These are phyloP conservation scores for Ilyonectria sp. DNA, from an alignment of 2,329 filamentous ascomycete genomes.

Conservation along the genomic window DNA sequence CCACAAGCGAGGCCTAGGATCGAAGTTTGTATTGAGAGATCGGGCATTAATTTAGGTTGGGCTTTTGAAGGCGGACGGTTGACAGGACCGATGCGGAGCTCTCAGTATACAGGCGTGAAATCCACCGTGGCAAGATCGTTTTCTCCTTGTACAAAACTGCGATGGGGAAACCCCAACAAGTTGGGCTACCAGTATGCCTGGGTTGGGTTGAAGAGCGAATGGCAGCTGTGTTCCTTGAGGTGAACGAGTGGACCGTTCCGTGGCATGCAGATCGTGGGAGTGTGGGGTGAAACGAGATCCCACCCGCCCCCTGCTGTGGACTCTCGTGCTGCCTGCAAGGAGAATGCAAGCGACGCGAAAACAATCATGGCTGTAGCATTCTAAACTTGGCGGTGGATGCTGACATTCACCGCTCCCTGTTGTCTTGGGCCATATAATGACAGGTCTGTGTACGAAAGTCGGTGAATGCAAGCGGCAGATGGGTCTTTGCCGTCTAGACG, in stretches of 20 bases:
- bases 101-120: not conserved
- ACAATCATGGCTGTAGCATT: slow-evolving; percentile 1
- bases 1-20: not conserved
- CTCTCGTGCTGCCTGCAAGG: slow-evolving; percentile 40
- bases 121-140: not conserved
- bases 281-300: slow-evolving; percentile 44
- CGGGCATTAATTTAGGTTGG: not conserved
- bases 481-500: slow-evolving; percentile 30
- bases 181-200: not conserved
- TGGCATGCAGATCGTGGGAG: slow-evolving; percentile 35
- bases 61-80: not conserved
- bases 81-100: not conserved
- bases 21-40: not conserved
- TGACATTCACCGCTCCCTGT: slow-evolving; percentile 35
- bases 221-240: slow-evolving; percentile 9
- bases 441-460: slow-evolving; percentile 35
- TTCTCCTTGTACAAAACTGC: no score
- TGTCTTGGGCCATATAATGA: slow-evolving; percentile 14
- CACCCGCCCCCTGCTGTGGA: slow-evolving; percentile 38
- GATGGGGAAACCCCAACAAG: no score
- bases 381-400: slow-evolving; percentile 17
- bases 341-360: slow-evolving; percentile 29
- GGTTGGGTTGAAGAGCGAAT: not conserved
- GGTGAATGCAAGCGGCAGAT: slow-evolving; percentile 37
- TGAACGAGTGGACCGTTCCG: slow-evolving; percentile 38